Conservation (phyloP, 2,329 filamentous ascomycete species). For the Colletotrichum godetiae region DNA sequence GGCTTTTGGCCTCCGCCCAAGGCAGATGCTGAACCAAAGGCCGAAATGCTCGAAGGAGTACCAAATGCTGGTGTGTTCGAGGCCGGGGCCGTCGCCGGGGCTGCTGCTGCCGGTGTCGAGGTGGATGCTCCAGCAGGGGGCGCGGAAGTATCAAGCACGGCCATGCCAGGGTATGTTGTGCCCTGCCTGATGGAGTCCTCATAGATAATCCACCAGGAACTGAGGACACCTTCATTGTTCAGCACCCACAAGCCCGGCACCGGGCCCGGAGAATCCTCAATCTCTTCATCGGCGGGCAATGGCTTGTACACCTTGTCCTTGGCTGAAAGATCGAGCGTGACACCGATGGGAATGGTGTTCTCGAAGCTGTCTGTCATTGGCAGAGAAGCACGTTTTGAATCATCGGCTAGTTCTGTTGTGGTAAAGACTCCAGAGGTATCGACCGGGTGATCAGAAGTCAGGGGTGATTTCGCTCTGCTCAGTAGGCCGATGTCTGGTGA, state of each 20-base stretch:
- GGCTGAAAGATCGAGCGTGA: slow-evolving; percentile 85
- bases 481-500: slow-evolving; percentile 84
- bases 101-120: slow-evolving; percentile 32
- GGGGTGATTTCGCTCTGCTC: slow-evolving; percentile 75
- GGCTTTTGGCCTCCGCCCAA: slow-evolving; percentile 53
- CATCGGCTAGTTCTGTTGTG: slow-evolving; percentile 77
- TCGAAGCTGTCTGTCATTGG: slow-evolving; percentile 75
- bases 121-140: slow-evolving; percentile 39
- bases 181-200: slow-evolving; percentile 83
- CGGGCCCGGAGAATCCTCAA: slow-evolving; percentile 82
- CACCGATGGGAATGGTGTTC: slow-evolving; percentile 83
- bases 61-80: slow-evolving; percentile 40
- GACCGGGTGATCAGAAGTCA: slow-evolving; percentile 70
- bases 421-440: slow-evolving; percentile 78
- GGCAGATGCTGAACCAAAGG: slow-evolving; percentile 39
- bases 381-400: slow-evolving; percentile 79
- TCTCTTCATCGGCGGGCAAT: slow-evolving; percentile 79
- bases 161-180: slow-evolving; percentile 78
- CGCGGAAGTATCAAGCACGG: slow-evolving; percentile 46
- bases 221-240: slow-evolving; percentile 88
- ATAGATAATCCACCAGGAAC: slow-evolving; percentile 93
- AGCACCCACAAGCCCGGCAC: slow-evolving; percentile 86
- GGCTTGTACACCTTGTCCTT: slow-evolving; percentile 83
- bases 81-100: not conserved
- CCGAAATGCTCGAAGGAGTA: slow-evolving; percentile 37